Conservation (phyloP, 805 yeast genomes). For the Candida gorgasii region DNA sequence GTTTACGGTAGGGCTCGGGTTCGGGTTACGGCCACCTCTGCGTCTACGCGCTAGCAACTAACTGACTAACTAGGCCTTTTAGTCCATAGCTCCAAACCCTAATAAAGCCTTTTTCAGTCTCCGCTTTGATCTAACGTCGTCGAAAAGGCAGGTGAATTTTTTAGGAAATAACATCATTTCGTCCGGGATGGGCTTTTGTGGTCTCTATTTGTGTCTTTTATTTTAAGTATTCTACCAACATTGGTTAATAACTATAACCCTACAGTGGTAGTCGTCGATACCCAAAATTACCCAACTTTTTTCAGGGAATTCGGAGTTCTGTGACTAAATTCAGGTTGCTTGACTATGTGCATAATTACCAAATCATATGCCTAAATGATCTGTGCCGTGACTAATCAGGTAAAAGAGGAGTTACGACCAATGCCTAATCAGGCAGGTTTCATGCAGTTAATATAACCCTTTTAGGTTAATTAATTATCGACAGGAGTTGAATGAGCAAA, state of each 20-base stretch:
- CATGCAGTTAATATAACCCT: slow-evolving; percentile 17
- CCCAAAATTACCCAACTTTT: slow-evolving; percentile 6
- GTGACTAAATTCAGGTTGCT: neutral
- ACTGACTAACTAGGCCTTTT: slow-evolving; percentile 3
- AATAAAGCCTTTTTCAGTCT: neutral
- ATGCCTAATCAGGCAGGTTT: slow-evolving; percentile 14
- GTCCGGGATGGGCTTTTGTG: neutral
- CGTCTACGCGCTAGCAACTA: slow-evolving; percentile 1
- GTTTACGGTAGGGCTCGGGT: no score
- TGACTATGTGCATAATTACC: neutral
- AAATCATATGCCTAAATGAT: slow-evolving; percentile 10
- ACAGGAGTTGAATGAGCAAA: slow-evolving; percentile 6
- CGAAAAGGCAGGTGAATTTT: slow-evolving; percentile 2
- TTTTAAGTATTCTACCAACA: no score
- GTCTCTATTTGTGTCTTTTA: no score
- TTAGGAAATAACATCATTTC: neutral
- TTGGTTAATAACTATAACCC: no score
- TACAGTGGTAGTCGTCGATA: no score
- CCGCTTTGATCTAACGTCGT: slow-evolving; percentile 8
- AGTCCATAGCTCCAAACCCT: neutral
- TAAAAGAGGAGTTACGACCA: slow-evolving; percentile 15
- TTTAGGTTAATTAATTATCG: slow-evolving; percentile 12
- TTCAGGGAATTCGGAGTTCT: slow-evolving; percentile 1
- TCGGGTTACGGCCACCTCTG: no score
- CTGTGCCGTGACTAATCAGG: slow-evolving; percentile 14